A percentile compares a stretch with the other conserved stretches of the same genome.
Evolutionary conservation across 768 basidiomycete species (phyloP).

Genomic region (Exidia glandulosa): DNA sequence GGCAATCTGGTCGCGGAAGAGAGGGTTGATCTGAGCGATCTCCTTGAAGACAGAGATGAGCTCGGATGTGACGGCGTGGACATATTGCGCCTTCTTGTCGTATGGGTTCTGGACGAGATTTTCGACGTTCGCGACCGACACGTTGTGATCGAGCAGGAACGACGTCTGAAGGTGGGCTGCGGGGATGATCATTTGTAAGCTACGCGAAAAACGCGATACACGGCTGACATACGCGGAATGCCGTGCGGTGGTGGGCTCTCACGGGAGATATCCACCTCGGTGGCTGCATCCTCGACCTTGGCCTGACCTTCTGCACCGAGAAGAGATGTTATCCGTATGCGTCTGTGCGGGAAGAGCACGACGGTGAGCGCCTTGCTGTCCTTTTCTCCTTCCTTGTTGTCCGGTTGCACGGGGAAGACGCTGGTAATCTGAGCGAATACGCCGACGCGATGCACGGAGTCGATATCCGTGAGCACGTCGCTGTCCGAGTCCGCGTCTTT

Average conservation of each 20-base stretch:
- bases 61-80: conserved; percentile 92
- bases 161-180: conserved; percentile 65
- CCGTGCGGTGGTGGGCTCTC: neutral
- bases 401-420: conserved; percentile 58
- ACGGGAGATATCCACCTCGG: conserved; percentile 19
- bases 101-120: conserved; percentile 75
- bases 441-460: conserved; percentile 84
- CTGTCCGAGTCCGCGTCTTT: conserved; percentile 90
- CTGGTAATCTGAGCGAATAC: conserved; percentile 97
- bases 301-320: conserved; percentile 42
- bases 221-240: neutral
- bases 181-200: conserved; percentile 4
- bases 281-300: conserved; percentile 21
- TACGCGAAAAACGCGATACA: neutral
- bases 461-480: conserved; percentile 81
- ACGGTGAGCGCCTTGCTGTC: conserved; percentile 81
- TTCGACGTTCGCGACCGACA: conserved; percentile 83
- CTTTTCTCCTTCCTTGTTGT: conserved; percentile 20
- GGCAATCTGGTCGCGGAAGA: conserved; percentile 97
- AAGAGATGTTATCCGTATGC: conserved; percentile 81
- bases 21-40: conserved; percentile 90
- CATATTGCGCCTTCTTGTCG: conserved; percentile 88
- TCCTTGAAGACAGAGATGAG: conserved; percentile 98
- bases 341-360: conserved; percentile 85
- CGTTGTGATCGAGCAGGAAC: conserved; percentile 67